phyloP scores from a whole-genome alignment of 345 rosid genomes.

The Eucalyptus curtisii region DNA sequence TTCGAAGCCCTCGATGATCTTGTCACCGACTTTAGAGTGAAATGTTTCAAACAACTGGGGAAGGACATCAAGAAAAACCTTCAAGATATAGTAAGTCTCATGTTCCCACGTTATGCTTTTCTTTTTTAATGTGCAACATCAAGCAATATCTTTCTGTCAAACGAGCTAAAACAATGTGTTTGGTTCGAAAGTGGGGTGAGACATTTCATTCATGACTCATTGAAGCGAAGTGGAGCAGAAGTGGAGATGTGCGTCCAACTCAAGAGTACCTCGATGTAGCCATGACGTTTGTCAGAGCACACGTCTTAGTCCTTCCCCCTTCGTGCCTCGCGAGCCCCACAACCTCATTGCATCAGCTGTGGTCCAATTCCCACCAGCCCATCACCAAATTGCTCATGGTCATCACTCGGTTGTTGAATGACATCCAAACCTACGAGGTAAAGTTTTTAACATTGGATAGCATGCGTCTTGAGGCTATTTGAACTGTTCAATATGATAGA shows the following conservation, averaged over 20 bases:
- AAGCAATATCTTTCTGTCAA: background rate
- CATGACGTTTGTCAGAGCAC: slow-evolving; percentile 32
- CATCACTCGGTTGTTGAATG: slow-evolving; percentile 36
- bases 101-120: background rate
- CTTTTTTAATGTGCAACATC: background rate
- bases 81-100: slow-evolving; percentile 17
- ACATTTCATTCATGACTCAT: slow-evolving; percentile 46
- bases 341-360: slow-evolving; percentile 5
- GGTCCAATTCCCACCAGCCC: slow-evolving; percentile 9
- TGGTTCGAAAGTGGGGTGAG: slow-evolving; percentile 36
- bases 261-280: slow-evolving; percentile 37
- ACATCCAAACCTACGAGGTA: background rate
- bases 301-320: slow-evolving; percentile 26
- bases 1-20: slow-evolving; percentile 37
- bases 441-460: background rate
- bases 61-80: slow-evolving; percentile 19
- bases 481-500: no score
- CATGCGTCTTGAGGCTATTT: no score
- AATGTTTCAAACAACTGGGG: slow-evolving; percentile 7
- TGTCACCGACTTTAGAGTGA: slow-evolving; percentile 14
- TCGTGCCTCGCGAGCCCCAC: slow-evolving; percentile 14
- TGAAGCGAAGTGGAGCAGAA: slow-evolving; percentile 50
- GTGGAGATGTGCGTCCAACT: slow-evolving; percentile 8
- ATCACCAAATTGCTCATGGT: slow-evolving; percentile 40
- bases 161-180: no score